Percentiles rank a stretch among this genome's conserved stretches.
These are phyloP conservation scores for Gossypium longicalyx DNA, from an alignment of 345 rosid genomes.

Conservation along the genomic window DNA sequence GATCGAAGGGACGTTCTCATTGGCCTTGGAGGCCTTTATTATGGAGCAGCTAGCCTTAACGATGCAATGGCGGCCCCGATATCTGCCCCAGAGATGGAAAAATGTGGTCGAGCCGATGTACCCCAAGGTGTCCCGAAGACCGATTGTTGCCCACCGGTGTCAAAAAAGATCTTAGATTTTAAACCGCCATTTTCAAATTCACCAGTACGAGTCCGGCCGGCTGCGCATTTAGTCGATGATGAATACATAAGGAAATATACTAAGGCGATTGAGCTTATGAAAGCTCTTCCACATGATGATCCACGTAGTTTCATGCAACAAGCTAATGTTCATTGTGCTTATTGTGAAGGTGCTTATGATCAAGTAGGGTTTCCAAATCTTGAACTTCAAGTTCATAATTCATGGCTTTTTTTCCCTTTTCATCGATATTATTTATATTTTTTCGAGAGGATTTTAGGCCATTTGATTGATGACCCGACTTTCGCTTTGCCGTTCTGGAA, in stretches of 20 bases:
- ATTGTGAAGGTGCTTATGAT: slow-evolving; percentile 51
- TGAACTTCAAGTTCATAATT: slow-evolving; percentile 49
- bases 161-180: slow-evolving; percentile 37
- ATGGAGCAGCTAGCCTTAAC: slow-evolving; percentile 31
- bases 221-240: slow-evolving; percentile 36
- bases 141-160: slow-evolving; percentile 51
- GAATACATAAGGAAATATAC: slow-evolving; percentile 38
- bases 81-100: slow-evolving; percentile 32
- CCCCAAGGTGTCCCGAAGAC: slow-evolving; percentile 26
- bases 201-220: slow-evolving; percentile 37
- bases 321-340: slow-evolving; percentile 62
- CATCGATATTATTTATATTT: slow-evolving; percentile 53
- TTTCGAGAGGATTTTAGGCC: slow-evolving; percentile 48
- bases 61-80: slow-evolving; percentile 38
- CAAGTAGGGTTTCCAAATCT: slow-evolving; percentile 48
- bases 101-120: slow-evolving; percentile 38
- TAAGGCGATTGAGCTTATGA: slow-evolving; percentile 50
- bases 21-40: slow-evolving; percentile 50
- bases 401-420: slow-evolving; percentile 61
- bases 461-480: slow-evolving; percentile 48
- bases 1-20: slow-evolving; percentile 50
- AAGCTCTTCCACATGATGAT: slow-evolving; percentile 49
- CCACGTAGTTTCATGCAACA: slow-evolving; percentile 57
- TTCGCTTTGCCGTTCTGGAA: slow-evolving; percentile 63
- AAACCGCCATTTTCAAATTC: slow-evolving; percentile 27